phyloP scores from a whole-genome alignment of 2,329 filamentous ascomycete species.

The Diaporthe amygdali region DNA sequence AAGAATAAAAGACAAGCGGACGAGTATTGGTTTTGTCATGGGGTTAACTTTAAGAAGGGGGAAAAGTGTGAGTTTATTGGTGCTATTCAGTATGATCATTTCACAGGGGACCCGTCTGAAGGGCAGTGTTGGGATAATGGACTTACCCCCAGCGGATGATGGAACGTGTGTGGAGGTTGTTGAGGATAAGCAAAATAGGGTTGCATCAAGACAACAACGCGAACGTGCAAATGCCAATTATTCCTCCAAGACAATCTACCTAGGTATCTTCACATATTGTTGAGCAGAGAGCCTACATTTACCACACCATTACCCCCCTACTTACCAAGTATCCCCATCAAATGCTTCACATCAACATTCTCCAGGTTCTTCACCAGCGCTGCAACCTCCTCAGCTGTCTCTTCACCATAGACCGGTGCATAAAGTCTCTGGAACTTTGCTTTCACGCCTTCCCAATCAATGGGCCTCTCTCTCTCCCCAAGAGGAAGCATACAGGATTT shows the following conservation, averaged over 20 bases:
- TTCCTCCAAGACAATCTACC: too few relatives aligned
- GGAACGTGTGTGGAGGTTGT: too few relatives aligned
- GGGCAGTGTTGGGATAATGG: slow-evolving; percentile 11
- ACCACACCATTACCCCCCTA: neutral
- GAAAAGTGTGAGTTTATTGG: slow-evolving; percentile 5
- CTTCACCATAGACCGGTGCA: neutral
- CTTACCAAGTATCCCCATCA: neutral
- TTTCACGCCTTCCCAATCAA: neutral
- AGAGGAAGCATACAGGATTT: neutral
- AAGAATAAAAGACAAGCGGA: neutral
- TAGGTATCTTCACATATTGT: too few relatives aligned
- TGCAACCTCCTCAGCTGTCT: neutral
- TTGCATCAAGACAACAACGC: too few relatives aligned
- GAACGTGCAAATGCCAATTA: too few relatives aligned
- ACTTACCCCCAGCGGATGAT: neutral
- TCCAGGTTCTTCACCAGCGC: neutral
- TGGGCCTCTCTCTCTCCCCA: neutral
- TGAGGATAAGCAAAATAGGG: too few relatives aligned
- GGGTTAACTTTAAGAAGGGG: slow-evolving; percentile 13
- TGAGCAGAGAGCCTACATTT: too few relatives aligned
- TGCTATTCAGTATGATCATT: neutral
- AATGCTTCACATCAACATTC: neutral
- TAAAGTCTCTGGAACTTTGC: neutral
- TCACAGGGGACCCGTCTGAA: neutral
- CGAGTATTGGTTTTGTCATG: slow-evolving; percentile 11